Percentiles rank a stretch among this genome's conserved stretches.
phyloP scores from a whole-genome alignment of 1,139 yeast genomes.

The Yamadazyma mexicana region DNA sequence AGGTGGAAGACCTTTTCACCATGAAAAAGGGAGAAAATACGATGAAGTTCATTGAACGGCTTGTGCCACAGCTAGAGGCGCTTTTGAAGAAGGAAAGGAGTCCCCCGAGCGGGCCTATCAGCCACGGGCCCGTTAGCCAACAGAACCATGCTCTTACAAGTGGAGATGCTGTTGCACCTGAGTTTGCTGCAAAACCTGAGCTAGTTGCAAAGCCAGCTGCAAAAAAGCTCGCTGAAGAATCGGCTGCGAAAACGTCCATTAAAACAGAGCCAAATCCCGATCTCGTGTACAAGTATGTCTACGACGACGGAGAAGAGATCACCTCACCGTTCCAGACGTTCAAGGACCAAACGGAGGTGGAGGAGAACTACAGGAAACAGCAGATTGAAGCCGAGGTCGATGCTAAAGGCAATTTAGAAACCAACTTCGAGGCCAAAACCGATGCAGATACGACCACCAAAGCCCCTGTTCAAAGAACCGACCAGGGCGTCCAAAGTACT shows the following conservation, averaged over 20 bases:
- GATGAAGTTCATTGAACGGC: neutral
- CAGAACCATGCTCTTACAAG: no score
- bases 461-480: no score
- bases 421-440: neutral
- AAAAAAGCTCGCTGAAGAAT: no score
- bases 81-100: no score
- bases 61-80: neutral
- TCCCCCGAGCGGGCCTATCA: no score
- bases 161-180: no score
- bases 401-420: no score
- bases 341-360: conserved; percentile 12
- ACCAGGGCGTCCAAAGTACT: no score
- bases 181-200: no score
- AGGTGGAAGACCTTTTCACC: neutral
- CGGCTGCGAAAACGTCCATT: no score
- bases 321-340: conserved; percentile 14
- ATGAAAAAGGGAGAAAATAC: neutral
- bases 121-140: neutral
- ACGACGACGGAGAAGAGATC: conserved; percentile 7
- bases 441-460: no score
- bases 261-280: neutral
- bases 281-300: conserved; percentile 8
- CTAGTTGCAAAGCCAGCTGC: no score
- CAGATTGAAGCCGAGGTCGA: conserved; percentile 5
- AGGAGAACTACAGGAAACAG: conserved; percentile 13